These are phyloP conservation scores for Porcisia hertigi DNA, from an alignment of 208 protist species.

Conservation along the genomic window DNA sequence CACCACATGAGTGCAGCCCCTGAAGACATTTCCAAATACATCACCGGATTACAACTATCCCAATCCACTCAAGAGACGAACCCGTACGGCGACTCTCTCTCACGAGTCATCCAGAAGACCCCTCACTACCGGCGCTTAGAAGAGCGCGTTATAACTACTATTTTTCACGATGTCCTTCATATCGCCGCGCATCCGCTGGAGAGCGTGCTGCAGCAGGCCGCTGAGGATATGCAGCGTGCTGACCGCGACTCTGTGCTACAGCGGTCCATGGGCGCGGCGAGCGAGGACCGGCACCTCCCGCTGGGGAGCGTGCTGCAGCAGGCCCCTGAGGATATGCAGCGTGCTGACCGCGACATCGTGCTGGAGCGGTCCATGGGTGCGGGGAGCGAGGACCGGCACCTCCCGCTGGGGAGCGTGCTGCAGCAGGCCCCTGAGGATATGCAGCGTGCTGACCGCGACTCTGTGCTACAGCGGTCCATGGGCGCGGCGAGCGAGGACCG, in stretches of 20 bases:
- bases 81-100: no score
- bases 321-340: background rate
- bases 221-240: background rate
- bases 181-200: background rate
- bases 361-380: background rate
- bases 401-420: background rate
- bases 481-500: background rate
- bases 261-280: background rate
- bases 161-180: no score
- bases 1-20: no score
- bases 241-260: background rate
- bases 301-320: background rate
- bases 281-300: background rate
- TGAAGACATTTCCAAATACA: no score
- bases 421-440: background rate
- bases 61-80: no score
- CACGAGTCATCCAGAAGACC: no score
- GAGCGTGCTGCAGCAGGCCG: background rate
- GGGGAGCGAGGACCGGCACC: background rate
- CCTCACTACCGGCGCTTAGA: no score
- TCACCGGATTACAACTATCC: no score
- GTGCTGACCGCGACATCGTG: background rate
- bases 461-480: background rate
- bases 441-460: background rate
- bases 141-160: no score